These are phyloP conservation scores for Kodamaea leandrae DNA, from an alignment of 805 yeast genomes.

Conservation along the genomic window DNA sequence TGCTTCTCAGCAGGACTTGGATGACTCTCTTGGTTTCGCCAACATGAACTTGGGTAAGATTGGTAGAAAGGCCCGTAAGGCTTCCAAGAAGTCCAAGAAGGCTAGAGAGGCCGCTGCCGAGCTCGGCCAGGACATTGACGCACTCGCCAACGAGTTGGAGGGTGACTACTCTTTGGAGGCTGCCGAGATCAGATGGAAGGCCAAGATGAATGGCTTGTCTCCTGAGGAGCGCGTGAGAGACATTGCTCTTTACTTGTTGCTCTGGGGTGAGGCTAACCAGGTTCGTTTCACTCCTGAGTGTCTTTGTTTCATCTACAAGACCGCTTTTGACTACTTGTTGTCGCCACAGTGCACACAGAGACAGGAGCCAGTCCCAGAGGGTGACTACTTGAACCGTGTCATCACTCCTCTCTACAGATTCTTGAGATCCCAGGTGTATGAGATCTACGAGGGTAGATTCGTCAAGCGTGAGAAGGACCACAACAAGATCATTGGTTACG, in stretches of 20 bases:
- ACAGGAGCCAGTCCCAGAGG: conserved; percentile 78
- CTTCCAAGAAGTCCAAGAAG: conserved; percentile 76
- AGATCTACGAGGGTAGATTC: conserved; percentile 75
- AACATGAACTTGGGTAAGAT: conserved; percentile 76
- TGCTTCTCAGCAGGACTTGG: conserved; percentile 85
- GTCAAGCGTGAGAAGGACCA: conserved; percentile 86
- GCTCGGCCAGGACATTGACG: conserved; percentile 57
- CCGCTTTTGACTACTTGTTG: conserved; percentile 84
- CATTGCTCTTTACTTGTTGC: conserved; percentile 66
- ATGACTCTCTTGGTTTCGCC: conserved; percentile 79
- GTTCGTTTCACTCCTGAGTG: conserved; percentile 85
- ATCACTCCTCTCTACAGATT: conserved; percentile 86
- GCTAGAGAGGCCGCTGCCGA: conserved; percentile 68
- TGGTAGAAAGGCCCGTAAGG: conserved; percentile 77
- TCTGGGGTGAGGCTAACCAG: conserved; percentile 92
- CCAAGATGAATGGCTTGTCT: conserved; percentile 66
- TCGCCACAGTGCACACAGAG: conserved; percentile 91
- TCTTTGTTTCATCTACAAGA: conserved; percentile 91
- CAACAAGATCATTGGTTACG: conserved; percentile 83
- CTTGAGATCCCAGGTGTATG: conserved; percentile 78
- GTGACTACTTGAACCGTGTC: conserved; percentile 87
- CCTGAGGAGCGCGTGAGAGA: conserved; percentile 83
- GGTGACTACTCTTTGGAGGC: conserved; percentile 81
- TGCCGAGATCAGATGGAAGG: conserved; percentile 87
- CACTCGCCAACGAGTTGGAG: conserved; percentile 66